Conservation (phyloP, 352 stramenopile genomes). For the Phytophthora macrochlamydospora region DNA sequence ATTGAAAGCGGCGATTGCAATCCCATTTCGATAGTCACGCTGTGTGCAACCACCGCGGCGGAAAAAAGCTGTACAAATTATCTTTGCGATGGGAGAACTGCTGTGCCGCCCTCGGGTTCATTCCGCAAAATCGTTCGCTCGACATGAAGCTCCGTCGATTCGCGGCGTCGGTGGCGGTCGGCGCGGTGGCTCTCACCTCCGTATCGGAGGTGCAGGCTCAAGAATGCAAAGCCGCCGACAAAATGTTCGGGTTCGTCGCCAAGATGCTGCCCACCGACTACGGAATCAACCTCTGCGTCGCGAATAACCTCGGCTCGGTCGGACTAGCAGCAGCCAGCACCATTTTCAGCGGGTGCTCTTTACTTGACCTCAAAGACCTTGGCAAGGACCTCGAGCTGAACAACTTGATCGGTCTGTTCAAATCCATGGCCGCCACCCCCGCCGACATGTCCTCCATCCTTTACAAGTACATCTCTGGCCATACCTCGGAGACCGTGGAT, state of each 20-base stretch:
- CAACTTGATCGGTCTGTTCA: constrained; percentile 32
- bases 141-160: constrained; percentile 34
- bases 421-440: constrained; percentile 39
- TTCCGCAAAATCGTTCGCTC: constrained; percentile 15
- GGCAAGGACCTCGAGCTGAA: constrained; percentile 35
- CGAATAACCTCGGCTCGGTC: constrained; percentile 49
- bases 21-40: constrained; percentile 19
- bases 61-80: constrained; percentile 1
- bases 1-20: background rate
- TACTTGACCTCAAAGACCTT: constrained; percentile 42
- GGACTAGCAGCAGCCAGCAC: constrained; percentile 30
- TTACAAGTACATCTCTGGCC: constrained; percentile 52
- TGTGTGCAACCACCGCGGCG: background rate
- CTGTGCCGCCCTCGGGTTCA: constrained; percentile 8
- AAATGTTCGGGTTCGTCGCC: constrained; percentile 33
- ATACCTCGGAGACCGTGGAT: constrained; percentile 37
- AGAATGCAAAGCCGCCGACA: constrained; percentile 28
- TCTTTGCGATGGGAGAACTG: constrained; percentile 27
- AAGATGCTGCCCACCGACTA: constrained; percentile 36
- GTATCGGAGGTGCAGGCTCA: constrained; percentile 20
- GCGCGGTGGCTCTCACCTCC: constrained; percentile 15
- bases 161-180: constrained; percentile 16
- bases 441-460: constrained; percentile 41
- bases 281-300: constrained; percentile 54
- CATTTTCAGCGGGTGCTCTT: constrained; percentile 41